These are phyloP conservation scores for Ceriops tagal DNA, from an alignment of 345 rosid species.

Conservation along the genomic window DNA sequence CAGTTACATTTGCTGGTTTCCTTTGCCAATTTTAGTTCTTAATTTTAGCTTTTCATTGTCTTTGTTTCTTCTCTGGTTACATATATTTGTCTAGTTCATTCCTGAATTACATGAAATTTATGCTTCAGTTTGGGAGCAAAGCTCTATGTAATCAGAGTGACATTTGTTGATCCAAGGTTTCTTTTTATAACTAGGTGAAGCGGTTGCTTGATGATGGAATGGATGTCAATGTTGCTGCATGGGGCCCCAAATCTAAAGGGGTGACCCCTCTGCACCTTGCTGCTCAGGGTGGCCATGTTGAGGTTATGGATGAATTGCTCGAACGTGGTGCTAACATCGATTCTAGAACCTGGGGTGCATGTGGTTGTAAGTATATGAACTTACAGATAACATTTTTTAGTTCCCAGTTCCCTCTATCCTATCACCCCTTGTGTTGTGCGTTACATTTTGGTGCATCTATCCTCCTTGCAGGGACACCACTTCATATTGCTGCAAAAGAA, in stretches of 20 bases:
- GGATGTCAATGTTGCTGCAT: slow-evolving; percentile 77
- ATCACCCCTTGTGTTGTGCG: neutral
- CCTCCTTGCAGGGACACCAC: slow-evolving; percentile 71
- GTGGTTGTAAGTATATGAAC: slow-evolving; percentile 59
- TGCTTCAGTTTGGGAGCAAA: neutral
- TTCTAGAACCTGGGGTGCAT: slow-evolving; percentile 88
- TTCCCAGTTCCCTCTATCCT: neutral
- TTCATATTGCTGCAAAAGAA: slow-evolving; percentile 86
- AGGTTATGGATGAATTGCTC: slow-evolving; percentile 86
- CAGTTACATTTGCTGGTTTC: neutral
- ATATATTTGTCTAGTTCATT: neutral
- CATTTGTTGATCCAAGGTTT: slow-evolving; percentile 7
- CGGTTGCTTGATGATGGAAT: slow-evolving; percentile 73
- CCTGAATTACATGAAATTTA: too few relatives aligned
- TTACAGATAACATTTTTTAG: neutral
- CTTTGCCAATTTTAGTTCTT: too few relatives aligned
- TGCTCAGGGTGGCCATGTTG: slow-evolving; percentile 89
- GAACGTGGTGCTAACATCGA: slow-evolving; percentile 94
- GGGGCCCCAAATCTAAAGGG: slow-evolving; percentile 92
- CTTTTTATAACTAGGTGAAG: slow-evolving; percentile 44
- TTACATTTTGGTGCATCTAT: neutral
- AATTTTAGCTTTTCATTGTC: too few relatives aligned
- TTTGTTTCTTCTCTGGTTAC: neutral
- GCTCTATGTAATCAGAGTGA: neutral
- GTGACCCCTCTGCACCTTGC: slow-evolving; percentile 95